Evolutionary conservation across 2,329 filamentous ascomycete genomes (phyloP), one percentile per base, ranked within the genome.

Genomic region (Colletotrichum theobromicola): DNA sequence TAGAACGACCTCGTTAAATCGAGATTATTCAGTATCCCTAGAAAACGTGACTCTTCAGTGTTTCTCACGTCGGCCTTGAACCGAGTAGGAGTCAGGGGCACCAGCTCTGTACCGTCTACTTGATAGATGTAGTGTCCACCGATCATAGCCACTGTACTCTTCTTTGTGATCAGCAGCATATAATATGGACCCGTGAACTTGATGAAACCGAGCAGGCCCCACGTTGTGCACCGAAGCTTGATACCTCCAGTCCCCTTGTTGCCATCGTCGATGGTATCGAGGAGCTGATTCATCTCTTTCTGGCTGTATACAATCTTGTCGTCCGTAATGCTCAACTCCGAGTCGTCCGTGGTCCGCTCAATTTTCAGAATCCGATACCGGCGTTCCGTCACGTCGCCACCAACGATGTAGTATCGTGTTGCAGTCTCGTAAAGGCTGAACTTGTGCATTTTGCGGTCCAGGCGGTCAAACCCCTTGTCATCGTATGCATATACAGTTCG

Each of bases 391-490:
- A 98, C 92, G 82, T 99, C 97, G 66, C 94, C 94, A 16, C 97
- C 97, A 21, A 98, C 95, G 77, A 99, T 93, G 83, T 98, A 99
- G 84, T 97, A 99, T 67, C 95, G 91, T 70, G 93, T 95, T 15
- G 95, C 94, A 4, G 97, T 99, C 86, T 99, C 97, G 84, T 99
- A 98, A 26, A 99, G 87, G n/a, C 94, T 97, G 84, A 98, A 98
- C 80, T 97, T 97, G 87, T 98, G 95, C 95, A 99, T 98, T 82
- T 90, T 90, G 83, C 90, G 89, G 58, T 88, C 83, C 21, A 87
- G 78, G 26, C 85, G 84, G 67, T 85, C 82, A 7, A 79, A 79
- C 1, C 79, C 78, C 16, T 79, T 81, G 18, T 82, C 81, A 21
- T 84, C 82, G 26, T 82, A 82, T 16, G 80, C 79, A 35, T 84